phyloP scores from a whole-genome alignment of 2,329 filamentous ascomycete genomes.

The Cordyceps farinosa region DNA sequence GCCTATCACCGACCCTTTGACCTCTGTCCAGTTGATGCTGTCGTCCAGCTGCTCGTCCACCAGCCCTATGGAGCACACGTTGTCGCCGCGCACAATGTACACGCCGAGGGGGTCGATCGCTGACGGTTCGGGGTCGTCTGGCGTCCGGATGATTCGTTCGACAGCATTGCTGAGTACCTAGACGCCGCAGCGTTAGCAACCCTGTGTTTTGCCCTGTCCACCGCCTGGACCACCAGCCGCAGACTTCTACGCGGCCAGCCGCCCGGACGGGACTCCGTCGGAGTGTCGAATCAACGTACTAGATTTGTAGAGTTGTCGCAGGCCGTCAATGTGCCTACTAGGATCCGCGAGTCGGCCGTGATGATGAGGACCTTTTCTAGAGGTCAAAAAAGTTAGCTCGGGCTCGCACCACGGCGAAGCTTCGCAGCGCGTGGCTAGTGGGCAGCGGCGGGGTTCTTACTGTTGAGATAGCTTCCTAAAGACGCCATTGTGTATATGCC shows the following conservation, averaged over 20 bases:
- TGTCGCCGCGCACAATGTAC: conserved; percentile 91
- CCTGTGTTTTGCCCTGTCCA: neutral
- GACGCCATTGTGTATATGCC: conserved; percentile 36
- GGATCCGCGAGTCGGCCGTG: conserved; percentile 85
- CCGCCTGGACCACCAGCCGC: neutral
- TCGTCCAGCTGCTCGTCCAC: conserved; percentile 86
- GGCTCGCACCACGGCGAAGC: neutral
- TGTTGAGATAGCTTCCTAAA: conserved; percentile 44
- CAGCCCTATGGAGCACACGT: conserved; percentile 84
- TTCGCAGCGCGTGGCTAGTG: neutral
- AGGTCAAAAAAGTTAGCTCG: conserved; percentile 10
- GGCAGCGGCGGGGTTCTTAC: conserved; percentile 27
- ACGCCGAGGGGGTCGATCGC: conserved; percentile 79
- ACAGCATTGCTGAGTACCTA: conserved; percentile 76
- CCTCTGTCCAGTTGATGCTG: conserved; percentile 89
- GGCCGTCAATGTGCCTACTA: conserved; percentile 77
- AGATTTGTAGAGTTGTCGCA: conserved; percentile 93
- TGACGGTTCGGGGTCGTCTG: conserved; percentile 78
- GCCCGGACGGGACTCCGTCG: no score
- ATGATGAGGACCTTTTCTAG: conserved; percentile 88
- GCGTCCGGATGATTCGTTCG: conserved; percentile 84
- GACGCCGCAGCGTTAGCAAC: neutral
- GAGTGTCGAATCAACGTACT: conserved; percentile 36
- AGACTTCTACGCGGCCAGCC: neutral
- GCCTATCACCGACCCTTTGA: conserved; percentile 79